Conservation (phyloP, 192 early-diverging fungal species). For the Thamnidium elegans region DNA sequence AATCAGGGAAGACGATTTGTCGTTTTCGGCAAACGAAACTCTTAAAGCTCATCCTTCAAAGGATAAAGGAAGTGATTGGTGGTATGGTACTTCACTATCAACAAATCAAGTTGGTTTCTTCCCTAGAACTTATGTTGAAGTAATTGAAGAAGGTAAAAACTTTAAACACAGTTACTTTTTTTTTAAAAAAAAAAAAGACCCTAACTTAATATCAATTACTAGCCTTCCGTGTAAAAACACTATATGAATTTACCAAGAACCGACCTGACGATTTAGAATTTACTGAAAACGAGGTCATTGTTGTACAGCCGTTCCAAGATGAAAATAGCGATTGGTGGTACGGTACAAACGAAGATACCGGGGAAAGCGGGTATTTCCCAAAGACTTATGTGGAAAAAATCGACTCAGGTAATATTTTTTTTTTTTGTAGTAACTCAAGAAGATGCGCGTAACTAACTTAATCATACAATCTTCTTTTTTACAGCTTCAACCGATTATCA, state of each 20-base stretch:
- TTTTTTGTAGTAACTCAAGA: too few relatives aligned
- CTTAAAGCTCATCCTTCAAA: conserved; percentile 52
- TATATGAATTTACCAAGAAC: conserved; percentile 48
- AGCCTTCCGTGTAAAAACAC: conserved; percentile 38
- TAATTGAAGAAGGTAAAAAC: conserved; percentile 32
- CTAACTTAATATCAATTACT: not conserved
- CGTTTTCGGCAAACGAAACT: conserved; percentile 46
- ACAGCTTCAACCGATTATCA: not conserved
- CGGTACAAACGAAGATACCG: conserved; percentile 45
- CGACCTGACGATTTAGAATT: conserved; percentile 56
- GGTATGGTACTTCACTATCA: conserved; percentile 48
- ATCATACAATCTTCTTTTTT: not conserved
- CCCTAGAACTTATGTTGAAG: conserved; percentile 59
- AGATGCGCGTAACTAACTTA: too few relatives aligned
- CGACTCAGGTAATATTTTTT: conserved; percentile 24
- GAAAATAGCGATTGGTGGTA: conserved; percentile 70
- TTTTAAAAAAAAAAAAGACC: not conserved
- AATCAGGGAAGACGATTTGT: conserved; percentile 56
- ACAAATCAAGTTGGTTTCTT: conserved; percentile 56
- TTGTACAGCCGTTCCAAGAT: conserved; percentile 49
- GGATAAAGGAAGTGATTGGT: conserved; percentile 65
- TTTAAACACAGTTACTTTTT: not conserved
- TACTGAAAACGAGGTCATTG: conserved; percentile 46
- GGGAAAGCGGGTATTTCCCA: conserved; percentile 61
- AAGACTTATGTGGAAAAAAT: conserved; percentile 49